Conservation (phyloP, 73 alveolate genomes). For the Breviolum minutum region DNA sequence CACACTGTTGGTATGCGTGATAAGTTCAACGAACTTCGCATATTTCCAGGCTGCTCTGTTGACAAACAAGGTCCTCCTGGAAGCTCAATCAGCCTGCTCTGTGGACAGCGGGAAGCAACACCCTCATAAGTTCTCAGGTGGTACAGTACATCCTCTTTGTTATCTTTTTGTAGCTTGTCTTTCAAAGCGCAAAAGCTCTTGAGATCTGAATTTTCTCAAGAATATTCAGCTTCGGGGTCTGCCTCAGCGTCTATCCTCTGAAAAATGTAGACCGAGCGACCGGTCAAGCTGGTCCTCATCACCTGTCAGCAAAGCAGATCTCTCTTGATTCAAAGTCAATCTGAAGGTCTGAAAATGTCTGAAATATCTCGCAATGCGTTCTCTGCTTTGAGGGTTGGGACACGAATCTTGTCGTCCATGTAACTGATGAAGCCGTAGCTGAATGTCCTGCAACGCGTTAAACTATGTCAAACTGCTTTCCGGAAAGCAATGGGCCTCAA, state of each 20-base stretch:
- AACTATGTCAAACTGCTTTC: neutral
- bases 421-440: conserved; percentile 86
- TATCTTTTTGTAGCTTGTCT: too few species aligned
- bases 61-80: too few species aligned
- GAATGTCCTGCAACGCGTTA: conserved; percentile 81
- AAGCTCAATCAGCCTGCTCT: too few species aligned
- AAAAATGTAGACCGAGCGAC: conserved; percentile 56
- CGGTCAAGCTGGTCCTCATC: conserved; percentile 88
- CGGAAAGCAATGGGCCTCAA: neutral
- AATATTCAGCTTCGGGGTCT: neutral
- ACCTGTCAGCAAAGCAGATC: neutral
- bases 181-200: too few species aligned
- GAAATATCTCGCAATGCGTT: neutral
- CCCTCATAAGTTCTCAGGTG: too few species aligned
- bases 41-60: too few species aligned
- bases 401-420: conserved; percentile 79
- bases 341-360: neutral
- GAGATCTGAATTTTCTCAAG: too few species aligned
- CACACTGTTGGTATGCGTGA: too few species aligned
- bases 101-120: too few species aligned
- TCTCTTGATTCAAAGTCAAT: neutral
- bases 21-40: too few species aligned
- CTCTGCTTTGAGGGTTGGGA: neutral
- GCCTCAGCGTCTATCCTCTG: conserved; percentile 57
- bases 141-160: too few species aligned